Conservation (phyloP, 108 stramenopile genomes). For the Cyclotella atomus region DNA sequence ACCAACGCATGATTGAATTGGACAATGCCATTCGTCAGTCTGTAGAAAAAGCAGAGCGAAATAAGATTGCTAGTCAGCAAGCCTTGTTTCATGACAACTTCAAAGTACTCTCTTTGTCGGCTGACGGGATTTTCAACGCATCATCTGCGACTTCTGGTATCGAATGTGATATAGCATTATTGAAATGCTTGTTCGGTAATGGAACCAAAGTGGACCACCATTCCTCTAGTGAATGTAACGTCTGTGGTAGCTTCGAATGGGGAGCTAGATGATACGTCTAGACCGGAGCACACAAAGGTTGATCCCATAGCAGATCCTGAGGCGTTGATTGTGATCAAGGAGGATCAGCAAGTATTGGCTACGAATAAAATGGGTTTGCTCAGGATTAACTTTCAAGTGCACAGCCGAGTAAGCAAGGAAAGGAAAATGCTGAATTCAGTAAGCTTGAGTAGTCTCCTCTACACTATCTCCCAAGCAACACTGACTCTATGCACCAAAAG, state of each 20-base stretch:
- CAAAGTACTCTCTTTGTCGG: not conserved
- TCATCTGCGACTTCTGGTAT: not conserved
- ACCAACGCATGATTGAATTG: not conserved
- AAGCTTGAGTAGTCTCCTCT: not conserved
- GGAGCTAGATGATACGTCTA: not conserved
- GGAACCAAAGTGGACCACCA: not conserved
- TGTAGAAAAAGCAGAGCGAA: not conserved
- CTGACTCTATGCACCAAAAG: not conserved
- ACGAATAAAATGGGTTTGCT: not conserved
- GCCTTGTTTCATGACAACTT: not conserved
- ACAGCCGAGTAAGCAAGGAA: not conserved
- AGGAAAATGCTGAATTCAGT: not conserved
- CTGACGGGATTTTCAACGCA: not conserved
- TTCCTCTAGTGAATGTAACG: not conserved
- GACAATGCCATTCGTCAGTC: not conserved
- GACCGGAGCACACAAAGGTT: not conserved
- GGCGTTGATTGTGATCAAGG: not conserved
- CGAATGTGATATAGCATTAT: not conserved
- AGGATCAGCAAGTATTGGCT: not conserved
- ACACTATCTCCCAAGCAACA: not conserved
- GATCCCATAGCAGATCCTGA: not conserved
- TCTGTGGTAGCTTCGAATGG: not conserved
- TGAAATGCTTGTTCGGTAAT: not conserved
- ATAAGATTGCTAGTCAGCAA: not conserved
- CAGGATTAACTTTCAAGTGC: not conserved